Evolutionary conservation across 225 moss, liverwort and hornwort species (phyloP), one percentile per base, ranked within the genome.

Genomic region (Asterella californica): DNA sequence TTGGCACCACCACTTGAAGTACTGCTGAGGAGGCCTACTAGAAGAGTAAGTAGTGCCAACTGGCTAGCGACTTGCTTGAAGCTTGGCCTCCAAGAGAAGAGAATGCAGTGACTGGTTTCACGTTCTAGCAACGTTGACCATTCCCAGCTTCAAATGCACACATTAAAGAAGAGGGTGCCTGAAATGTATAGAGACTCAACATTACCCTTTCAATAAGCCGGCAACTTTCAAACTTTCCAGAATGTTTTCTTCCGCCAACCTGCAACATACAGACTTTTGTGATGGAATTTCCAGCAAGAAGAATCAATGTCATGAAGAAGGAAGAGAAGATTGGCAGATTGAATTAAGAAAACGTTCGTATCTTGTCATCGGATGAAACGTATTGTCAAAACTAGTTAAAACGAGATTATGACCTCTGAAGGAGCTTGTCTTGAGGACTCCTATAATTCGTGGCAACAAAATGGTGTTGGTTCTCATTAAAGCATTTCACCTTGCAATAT

Each of bases 241-340:
- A 61, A 95, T 91, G 78, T 88, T 87, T 74, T 72, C 82, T 80
- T 99, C 93, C 38, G 97, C 93, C 65, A 99, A 78, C 80, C 88
- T 89, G 74, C 76, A 27, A 45, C 45, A 47, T n/a, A 64, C 17
- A 53, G 55, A 32, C 36, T 6, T 21, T 54, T 3, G 21, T 12
- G 36, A 22, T 21, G 22, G 1, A 24, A 59, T 46, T 46, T 45
- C 21, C 19, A 3, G 27, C 64, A 34, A 7, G 67, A 67, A 36
- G 25, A 46, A 9, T 7, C 45, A 21, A 45, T 37, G 45, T 38
- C 45, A 70, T 18, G 67, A 10, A n/a, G 52, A 67, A 67, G 67
- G 0, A 52, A 46, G 74, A 30, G 30, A 64, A 52, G 6, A 74
- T 9, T 30, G 52, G 42, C 10, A 72, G 0, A 63, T 29, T 63